A percentile compares a stretch with the other conserved stretches of the same genome.
Evolutionary conservation across 306 rosid species (phyloP).

Genomic region (Lathyrus tuberosus): DNA sequence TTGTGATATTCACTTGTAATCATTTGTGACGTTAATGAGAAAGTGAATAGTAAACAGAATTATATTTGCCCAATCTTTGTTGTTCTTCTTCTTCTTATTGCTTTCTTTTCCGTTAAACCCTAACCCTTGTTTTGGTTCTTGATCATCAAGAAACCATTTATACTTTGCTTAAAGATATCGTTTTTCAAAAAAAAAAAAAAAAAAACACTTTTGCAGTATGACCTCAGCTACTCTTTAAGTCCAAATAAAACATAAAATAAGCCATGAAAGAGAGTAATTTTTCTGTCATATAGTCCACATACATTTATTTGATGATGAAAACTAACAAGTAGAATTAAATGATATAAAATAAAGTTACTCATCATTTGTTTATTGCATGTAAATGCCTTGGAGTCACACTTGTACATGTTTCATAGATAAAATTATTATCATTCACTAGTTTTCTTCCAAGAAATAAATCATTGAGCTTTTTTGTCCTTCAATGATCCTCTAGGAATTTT

Average conservation of each 20-base stretch:
- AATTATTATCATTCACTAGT: neutral
- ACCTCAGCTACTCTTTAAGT: neutral
- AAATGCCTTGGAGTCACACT: conserved; percentile 9
- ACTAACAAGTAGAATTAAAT: conserved; percentile 5
- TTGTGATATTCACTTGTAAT: no score
- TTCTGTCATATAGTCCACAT: neutral
- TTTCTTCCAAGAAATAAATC: conserved; percentile 14
- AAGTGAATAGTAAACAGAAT: no score
- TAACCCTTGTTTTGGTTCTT: no score
- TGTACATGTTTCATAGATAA: conserved; percentile 7
- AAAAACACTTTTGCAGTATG: neutral
- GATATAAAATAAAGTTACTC: neutral
- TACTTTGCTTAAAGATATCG: no score
- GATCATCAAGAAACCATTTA: no score
- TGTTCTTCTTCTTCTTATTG: no score
- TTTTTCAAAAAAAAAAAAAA: no score
- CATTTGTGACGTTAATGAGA: no score
- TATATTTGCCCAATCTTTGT: no score
- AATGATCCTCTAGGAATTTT: conserved; percentile 82
- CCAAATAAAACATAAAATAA: no score
- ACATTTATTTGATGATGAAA: conserved; percentile 18
- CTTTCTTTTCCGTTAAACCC: no score
- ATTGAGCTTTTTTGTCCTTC: conserved; percentile 63
- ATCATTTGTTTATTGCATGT: neutral
- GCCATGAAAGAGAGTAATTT: no score